Percentiles rank a stretch among this genome's conserved stretches.
These are phyloP conservation scores for Stevia rebaudiana DNA, from an alignment of 140 eudicot species.

Conservation along the genomic window DNA sequence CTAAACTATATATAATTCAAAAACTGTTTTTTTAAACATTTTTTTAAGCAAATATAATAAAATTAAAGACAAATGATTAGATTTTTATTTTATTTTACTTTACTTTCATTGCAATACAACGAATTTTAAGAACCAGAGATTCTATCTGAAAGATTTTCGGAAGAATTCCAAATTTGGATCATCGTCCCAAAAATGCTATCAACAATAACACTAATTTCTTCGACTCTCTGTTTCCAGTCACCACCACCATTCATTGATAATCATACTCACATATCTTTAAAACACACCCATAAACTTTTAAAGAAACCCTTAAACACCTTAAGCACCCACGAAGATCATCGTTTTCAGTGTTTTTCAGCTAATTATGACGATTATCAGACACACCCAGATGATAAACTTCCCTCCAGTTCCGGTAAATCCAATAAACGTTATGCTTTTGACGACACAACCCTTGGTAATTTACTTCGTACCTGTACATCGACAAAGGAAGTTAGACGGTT, in stretches of 20 bases:
- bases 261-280: conserved; percentile 18
- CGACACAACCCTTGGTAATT: conserved; percentile 21
- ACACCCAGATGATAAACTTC: conserved; percentile 22
- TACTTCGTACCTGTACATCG: conserved; percentile 40
- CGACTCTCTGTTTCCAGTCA: conserved; percentile 21
- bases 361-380: not conserved
- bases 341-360: conserved; percentile 10
- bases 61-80: not conserved
- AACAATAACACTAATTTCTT: conserved; percentile 23
- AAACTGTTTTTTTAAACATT: too few species aligned
- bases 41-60: too few species aligned
- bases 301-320: conserved; percentile 19
- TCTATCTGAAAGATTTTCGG: conserved; percentile 12
- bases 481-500: conserved; percentile 33
- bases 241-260: conserved; percentile 24
- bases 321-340: conserved; percentile 12
- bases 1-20: too few species aligned
- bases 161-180: conserved; percentile 8
- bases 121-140: conserved; percentile 8
- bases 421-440: not conserved
- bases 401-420: conserved; percentile 10
- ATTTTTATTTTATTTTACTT: not conserved
- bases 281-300: conserved; percentile 22
- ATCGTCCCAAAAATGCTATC: conserved; percentile 34
- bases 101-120: not conserved